Conservation (phyloP, 2,329 filamentous ascomycete genomes). For the Teratosphaeria pseudoeucalypti region DNA sequence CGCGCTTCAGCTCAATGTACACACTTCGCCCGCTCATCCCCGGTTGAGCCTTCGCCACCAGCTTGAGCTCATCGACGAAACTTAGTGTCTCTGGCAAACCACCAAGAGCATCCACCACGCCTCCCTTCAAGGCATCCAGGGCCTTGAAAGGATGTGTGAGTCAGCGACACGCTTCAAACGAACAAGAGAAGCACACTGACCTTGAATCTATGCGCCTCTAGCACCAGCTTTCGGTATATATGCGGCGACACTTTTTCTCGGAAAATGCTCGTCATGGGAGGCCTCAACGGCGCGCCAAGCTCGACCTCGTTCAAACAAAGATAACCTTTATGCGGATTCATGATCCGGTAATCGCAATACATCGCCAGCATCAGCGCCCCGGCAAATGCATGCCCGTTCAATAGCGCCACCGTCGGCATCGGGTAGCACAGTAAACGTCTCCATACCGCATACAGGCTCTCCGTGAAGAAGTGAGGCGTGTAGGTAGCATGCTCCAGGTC, state of each 20-base stretch:
- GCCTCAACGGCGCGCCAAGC: conserved; percentile 63
- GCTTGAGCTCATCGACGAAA: conserved; percentile 48
- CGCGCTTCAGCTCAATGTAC: conserved; percentile 61
- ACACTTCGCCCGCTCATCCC: conserved; percentile 44
- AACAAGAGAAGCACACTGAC: conserved; percentile 5
- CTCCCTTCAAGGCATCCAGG: conserved; percentile 51
- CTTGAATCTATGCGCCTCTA: conserved; percentile 62
- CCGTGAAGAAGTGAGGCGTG: conserved; percentile 49
- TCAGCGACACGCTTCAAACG: not conserved
- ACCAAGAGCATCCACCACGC: conserved; percentile 59
- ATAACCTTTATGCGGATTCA: conserved; percentile 60
- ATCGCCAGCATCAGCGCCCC: conserved; percentile 73
- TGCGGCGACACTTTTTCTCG: conserved; percentile 51
- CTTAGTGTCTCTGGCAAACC: conserved; percentile 52
- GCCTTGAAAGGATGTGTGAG: conserved; percentile 26
- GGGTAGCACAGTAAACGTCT: conserved; percentile 58
- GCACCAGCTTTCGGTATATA: conserved; percentile 53
- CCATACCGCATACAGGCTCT: conserved; percentile 55
- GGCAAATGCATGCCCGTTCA: conserved; percentile 75
- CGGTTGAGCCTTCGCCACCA: conserved; percentile 47
- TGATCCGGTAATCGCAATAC: conserved; percentile 66
- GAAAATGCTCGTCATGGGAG: conserved; percentile 67
- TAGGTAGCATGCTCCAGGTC: conserved; percentile 57
- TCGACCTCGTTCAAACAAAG: conserved; percentile 74
- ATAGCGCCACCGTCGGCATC: conserved; percentile 70